Evolutionary conservation across 2,329 filamentous ascomycete species (phyloP).

Genomic region (Epichloe brachyelytri): DNA sequence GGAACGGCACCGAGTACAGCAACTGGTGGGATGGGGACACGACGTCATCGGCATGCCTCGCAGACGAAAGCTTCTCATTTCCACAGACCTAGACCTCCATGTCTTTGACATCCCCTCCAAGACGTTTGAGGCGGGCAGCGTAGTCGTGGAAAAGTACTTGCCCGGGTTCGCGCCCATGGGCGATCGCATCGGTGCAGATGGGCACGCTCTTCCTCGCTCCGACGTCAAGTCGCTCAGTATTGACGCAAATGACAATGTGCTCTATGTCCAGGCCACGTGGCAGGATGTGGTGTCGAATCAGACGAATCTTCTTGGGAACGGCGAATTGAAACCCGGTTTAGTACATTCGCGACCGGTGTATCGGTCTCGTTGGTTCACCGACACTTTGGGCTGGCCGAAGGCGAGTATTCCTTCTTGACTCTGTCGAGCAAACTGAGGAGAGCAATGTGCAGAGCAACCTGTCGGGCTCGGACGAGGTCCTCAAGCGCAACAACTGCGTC

Average conservation of each 20-base stretch:
- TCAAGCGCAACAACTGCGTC: too few species aligned
- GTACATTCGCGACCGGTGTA: not conserved
- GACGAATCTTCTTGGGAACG: not conserved
- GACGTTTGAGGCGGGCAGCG: not conserved
- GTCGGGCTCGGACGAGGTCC: too few species aligned
- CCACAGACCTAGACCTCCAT: slow-evolving; percentile 1
- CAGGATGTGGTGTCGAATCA: not conserved
- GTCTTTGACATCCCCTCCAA: not conserved
- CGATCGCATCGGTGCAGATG: not conserved
- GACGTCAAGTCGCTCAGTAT: not conserved
- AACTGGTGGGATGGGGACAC: slow-evolving; percentile 3
- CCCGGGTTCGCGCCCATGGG: not conserved
- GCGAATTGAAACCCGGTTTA: not conserved
- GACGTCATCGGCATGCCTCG: not conserved
- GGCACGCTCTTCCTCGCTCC: not conserved
- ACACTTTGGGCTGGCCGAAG: not conserved
- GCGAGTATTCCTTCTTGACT: not conserved
- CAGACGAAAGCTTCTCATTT: not conserved
- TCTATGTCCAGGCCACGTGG: slow-evolving; percentile 3
- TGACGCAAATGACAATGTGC: not conserved
- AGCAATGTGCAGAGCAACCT: too few species aligned
- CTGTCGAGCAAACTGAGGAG: too few species aligned
- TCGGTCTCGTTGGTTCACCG: slow-evolving; percentile 1
- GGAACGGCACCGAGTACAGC: not conserved
- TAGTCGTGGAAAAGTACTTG: not conserved